These are phyloP conservation scores for Hippophae tibetana DNA, from an alignment of 306 rosid genomes.

Conservation along the genomic window DNA sequence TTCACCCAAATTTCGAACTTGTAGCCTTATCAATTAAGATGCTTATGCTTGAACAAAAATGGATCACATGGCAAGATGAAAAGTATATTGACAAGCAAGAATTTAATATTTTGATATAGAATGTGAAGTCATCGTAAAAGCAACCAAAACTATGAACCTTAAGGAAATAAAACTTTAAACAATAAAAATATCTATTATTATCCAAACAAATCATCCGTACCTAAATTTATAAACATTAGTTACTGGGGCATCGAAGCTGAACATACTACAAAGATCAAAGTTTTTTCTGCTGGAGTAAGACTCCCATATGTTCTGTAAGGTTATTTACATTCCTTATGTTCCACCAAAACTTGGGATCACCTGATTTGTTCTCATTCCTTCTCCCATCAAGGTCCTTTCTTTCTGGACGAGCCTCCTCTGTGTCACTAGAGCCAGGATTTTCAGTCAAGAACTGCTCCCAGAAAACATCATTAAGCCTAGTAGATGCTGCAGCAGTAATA, in stretches of 20 bases:
- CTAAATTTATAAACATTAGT: slow-evolving; percentile 31
- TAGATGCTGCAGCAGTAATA: slow-evolving; percentile 14
- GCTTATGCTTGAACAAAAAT: too few relatives aligned
- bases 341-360: slow-evolving; percentile 55
- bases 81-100: too few relatives aligned
- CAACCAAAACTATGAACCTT: too few relatives aligned
- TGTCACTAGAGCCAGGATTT: slow-evolving; percentile 58
- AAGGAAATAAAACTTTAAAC: slow-evolving; percentile 1
- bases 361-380: slow-evolving; percentile 43
- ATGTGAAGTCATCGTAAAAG: too few relatives aligned
- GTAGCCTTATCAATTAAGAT: too few relatives aligned
- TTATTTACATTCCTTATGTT: slow-evolving; percentile 46
- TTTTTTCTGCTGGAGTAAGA: slow-evolving; percentile 46
- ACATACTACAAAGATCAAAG: slow-evolving; percentile 24
- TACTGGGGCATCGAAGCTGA: slow-evolving; percentile 29
- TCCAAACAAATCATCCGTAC: slow-evolving; percentile 25
- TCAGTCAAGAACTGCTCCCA: slow-evolving; percentile 89
- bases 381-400: slow-evolving; percentile 41
- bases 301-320: slow-evolving; percentile 62
- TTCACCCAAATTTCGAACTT: too few relatives aligned
- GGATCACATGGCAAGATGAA: too few relatives aligned
- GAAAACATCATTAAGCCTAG: slow-evolving; percentile 57
- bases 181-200: slow-evolving; percentile 10
- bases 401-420: slow-evolving; percentile 55
- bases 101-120: too few relatives aligned